These are phyloP conservation scores for Phytophthora tubulina DNA, from an alignment of 352 stramenopile genomes.

Conservation along the genomic window DNA sequence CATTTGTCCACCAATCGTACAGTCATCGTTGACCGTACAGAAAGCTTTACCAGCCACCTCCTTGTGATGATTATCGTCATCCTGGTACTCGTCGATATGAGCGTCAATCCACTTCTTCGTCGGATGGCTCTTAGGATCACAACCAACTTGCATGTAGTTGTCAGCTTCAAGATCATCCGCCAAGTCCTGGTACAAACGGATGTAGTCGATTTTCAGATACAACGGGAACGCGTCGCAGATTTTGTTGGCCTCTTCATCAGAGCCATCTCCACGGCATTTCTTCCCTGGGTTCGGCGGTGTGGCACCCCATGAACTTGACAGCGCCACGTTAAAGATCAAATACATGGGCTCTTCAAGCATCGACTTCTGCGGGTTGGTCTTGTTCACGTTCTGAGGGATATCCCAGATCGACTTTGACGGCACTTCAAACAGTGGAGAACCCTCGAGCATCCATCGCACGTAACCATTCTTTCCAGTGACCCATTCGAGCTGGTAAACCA, in stretches of 20 bases:
- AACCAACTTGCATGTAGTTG: slow-evolving; percentile 53
- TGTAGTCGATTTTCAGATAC: slow-evolving; percentile 35
- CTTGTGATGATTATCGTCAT: slow-evolving; percentile 58
- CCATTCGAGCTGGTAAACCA: slow-evolving; percentile 54
- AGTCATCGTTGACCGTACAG: slow-evolving; percentile 65
- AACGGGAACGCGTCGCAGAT: slow-evolving; percentile 61
- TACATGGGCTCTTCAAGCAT: slow-evolving; percentile 94
- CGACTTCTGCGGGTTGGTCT: slow-evolving; percentile 69
- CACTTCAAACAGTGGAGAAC: slow-evolving; percentile 88
- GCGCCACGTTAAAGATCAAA: slow-evolving; percentile 94
- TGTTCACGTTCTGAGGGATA: slow-evolving; percentile 43
- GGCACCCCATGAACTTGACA: slow-evolving; percentile 81
- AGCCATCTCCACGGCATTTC: slow-evolving; percentile 37
- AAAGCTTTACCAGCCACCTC: slow-evolving; percentile 65
- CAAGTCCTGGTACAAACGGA: slow-evolving; percentile 88
- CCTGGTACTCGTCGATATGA: slow-evolving; percentile 56
- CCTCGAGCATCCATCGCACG: slow-evolving; percentile 63
- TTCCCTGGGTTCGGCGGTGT: slow-evolving; percentile 35
- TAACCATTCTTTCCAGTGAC: slow-evolving; percentile 55
- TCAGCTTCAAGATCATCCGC: slow-evolving; percentile 39
- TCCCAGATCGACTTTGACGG: slow-evolving; percentile 53
- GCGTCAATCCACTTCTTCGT: slow-evolving; percentile 59
- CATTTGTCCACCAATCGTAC: slow-evolving; percentile 44
- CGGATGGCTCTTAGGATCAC: slow-evolving; percentile 52
- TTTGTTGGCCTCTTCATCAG: slow-evolving; percentile 43